Conservation (phyloP, 2,329 filamentous ascomycete species). For the Lecanicillium sp. region DNA sequence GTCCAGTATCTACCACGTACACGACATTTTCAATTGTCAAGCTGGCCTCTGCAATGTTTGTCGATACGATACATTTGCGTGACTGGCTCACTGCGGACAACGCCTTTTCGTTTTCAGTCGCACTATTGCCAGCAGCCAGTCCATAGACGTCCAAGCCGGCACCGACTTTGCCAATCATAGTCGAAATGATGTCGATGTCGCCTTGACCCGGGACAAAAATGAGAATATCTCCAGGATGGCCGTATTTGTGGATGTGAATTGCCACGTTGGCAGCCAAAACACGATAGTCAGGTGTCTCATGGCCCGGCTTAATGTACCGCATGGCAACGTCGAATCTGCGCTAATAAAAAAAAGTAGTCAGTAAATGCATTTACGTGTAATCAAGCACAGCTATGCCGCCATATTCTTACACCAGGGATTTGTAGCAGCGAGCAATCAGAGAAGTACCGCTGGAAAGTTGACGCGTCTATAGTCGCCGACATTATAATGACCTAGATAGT, state of each 20-base stretch:
- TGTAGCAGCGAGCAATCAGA: no score
- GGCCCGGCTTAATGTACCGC: not conserved
- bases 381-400: no score
- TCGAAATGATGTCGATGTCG: conserved; percentile 11
- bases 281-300: not conserved
- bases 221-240: conserved; percentile 13
- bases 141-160: conserved; percentile 12
- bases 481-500: no score
- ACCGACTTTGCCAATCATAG: not conserved
- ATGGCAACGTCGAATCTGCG: conserved; percentile 12
- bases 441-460: no score
- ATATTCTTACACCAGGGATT: no score
- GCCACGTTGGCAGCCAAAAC: not conserved
- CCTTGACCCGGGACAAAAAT: conserved; percentile 14
- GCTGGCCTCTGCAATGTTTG: conserved; percentile 97
- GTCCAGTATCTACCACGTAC: conserved; percentile 95
- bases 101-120: conserved; percentile 93
- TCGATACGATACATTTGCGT: conserved; percentile 95
- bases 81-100: conserved; percentile 87
- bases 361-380: conserved; percentile 78
- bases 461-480: no score
- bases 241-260: conserved; percentile 11
- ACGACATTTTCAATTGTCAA: conserved; percentile 98
- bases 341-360: conserved; percentile 17
- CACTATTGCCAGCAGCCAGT: conserved; percentile 36